Conservation (phyloP, 1,284 basidiomycete species). For the Coniferiporia weirii region DNA sequence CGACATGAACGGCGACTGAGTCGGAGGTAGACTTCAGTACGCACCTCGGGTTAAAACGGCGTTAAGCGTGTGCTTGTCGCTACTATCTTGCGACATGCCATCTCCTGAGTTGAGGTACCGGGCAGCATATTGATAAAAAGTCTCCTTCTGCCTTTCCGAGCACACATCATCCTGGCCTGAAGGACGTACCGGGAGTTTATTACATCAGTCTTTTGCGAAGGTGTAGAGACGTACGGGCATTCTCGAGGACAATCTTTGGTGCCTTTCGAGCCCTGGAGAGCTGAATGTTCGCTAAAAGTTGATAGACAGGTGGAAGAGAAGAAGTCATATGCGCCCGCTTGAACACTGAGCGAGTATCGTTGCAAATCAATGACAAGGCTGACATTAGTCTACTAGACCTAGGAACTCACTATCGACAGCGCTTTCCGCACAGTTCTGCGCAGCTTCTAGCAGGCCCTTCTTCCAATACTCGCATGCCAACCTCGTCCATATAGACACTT, state of each 20-base stretch:
- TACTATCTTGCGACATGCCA: slow-evolving; percentile 44
- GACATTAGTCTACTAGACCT: background rate
- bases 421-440: slow-evolving; percentile 55
- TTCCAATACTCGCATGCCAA: slow-evolving; percentile 77
- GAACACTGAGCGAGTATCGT: slow-evolving; percentile 38
- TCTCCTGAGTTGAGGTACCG: slow-evolving; percentile 65
- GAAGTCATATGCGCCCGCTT: slow-evolving; percentile 41
- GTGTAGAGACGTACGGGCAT: slow-evolving; percentile 55
- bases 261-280: slow-evolving; percentile 74
- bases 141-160: slow-evolving; percentile 60
- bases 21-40: slow-evolving; percentile 21
- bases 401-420: slow-evolving; percentile 56
- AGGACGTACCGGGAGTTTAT: background rate
- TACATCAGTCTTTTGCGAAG: background rate
- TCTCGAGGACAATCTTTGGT: slow-evolving; percentile 69
- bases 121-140: slow-evolving; percentile 65
- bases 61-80: slow-evolving; percentile 45
- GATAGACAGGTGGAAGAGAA: slow-evolving; percentile 61
- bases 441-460: slow-evolving; percentile 58
- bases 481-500: slow-evolving; percentile 68
- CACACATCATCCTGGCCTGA: slow-evolving; percentile 66
- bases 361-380: background rate
- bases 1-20: slow-evolving; percentile 9
- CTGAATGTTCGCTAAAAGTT: slow-evolving; percentile 78
- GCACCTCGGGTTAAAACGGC: slow-evolving; percentile 67